Conservation (phyloP, 371 early-diverging fungal species). For the Mortierella sp. region DNA sequence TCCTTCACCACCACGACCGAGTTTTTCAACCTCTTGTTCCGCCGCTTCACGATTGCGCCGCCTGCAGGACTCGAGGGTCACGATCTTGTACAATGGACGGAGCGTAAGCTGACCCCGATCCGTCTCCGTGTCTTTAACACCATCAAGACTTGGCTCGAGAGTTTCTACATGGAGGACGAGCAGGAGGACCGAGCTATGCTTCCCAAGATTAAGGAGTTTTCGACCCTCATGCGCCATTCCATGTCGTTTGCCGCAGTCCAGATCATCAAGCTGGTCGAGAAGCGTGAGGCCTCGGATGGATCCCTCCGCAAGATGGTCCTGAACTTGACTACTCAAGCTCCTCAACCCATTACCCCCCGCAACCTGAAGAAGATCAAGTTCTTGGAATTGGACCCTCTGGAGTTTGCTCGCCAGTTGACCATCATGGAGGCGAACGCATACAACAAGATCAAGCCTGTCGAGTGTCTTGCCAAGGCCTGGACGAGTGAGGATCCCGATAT, state of each 20-base stretch:
- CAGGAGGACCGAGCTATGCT: conserved; percentile 76
- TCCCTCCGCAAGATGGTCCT: conserved; percentile 73
- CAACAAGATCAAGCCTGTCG: conserved; percentile 85
- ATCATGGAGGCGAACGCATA: conserved; percentile 89
- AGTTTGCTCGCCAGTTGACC: conserved; percentile 94
- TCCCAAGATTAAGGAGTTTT: conserved; percentile 72
- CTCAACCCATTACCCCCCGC: conserved; percentile 78
- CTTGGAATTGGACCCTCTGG: conserved; percentile 91
- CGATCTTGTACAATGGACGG: conserved; percentile 86
- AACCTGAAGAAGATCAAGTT: conserved; percentile 77
- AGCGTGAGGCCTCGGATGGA: conserved; percentile 72
- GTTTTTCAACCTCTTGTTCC: conserved; percentile 76
- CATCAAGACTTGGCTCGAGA: conserved; percentile 92
- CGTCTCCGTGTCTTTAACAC: conserved; percentile 92
- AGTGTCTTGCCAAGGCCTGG: conserved; percentile 94
- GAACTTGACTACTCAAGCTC: conserved; percentile 74
- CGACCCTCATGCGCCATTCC: conserved; percentile 77
- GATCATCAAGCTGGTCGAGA: conserved; percentile 77
- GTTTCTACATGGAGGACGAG: conserved; percentile 84
- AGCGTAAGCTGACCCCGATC: conserved; percentile 87
- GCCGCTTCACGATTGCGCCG: conserved; percentile 80
- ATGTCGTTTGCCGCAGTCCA: conserved; percentile 81
- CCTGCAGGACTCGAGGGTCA: conserved; percentile 78
- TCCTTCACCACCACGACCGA: conserved; percentile 85
- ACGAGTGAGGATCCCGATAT: conserved; percentile 75